Evolutionary conservation across 306 rosid species (phyloP).

Genomic region (Vigna radiata): DNA sequence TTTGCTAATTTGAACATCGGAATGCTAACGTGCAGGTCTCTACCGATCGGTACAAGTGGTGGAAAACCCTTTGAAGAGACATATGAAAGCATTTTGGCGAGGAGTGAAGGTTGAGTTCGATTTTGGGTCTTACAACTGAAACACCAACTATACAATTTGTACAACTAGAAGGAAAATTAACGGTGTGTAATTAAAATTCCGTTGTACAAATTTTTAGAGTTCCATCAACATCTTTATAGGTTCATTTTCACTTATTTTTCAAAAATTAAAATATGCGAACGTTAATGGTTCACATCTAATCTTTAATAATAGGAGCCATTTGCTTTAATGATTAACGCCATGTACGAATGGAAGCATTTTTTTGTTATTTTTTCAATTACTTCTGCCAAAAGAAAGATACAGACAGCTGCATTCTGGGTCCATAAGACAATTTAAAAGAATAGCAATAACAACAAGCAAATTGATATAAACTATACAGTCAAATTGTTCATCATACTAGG

Average conservation of each 20-base stretch:
- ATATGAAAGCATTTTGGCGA: too few relatives aligned
- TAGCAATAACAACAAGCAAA: background rate
- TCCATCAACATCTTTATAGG: background rate
- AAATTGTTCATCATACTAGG: background rate
- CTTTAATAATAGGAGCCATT: background rate
- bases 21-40: too few relatives aligned
- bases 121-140: too few relatives aligned
- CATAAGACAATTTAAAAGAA: background rate
- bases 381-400: constrained; percentile 21
- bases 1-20: too few relatives aligned
- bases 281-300: background rate
- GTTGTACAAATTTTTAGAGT: background rate
- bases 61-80: too few relatives aligned
- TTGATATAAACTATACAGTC: background rate
- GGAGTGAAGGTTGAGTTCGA: too few relatives aligned
- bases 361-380: background rate
- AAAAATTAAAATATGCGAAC: background rate
- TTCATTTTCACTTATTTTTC: background rate
- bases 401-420: background rate
- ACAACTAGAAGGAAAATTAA: background rate
- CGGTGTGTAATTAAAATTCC: background rate
- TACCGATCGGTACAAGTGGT: too few relatives aligned
- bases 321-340: constrained; percentile 1
- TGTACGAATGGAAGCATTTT: background rate
- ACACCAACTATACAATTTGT: background rate